Evolutionary conservation across 257 asterid species (phyloP).

Genomic region (Thymus quinquecostatus): DNA sequence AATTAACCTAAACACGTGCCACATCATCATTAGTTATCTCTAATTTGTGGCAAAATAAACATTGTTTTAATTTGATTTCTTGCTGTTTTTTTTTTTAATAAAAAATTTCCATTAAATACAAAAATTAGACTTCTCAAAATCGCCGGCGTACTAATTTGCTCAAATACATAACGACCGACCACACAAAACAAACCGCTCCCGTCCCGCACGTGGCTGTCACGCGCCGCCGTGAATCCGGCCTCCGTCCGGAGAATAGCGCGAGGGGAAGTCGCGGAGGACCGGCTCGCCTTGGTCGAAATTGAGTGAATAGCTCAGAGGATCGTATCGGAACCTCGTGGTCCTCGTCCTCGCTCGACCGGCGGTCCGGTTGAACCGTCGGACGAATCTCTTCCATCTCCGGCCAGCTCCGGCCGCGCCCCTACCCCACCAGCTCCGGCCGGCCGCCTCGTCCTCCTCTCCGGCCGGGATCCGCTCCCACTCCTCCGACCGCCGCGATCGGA

Average conservation of each 20-base stretch:
- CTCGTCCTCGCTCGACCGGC: constrained; percentile 34
- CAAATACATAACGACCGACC: too few species aligned
- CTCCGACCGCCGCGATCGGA: constrained; percentile 34
- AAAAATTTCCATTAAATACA: too few species aligned
- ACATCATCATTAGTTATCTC: too few species aligned
- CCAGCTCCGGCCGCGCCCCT: constrained; percentile 58
- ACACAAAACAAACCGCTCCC: background rate
- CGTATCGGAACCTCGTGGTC: constrained; percentile 56
- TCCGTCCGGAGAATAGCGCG: constrained; percentile 57
- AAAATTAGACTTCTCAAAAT: too few species aligned
- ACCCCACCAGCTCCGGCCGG: constrained; percentile 43
- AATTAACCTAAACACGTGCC: too few species aligned
- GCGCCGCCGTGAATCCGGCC: constrained; percentile 25
- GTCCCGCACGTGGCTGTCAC: constrained; percentile 12
- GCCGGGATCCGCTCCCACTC: constrained; percentile 66
- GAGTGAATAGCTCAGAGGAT: constrained; percentile 68
- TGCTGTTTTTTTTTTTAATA: too few species aligned
- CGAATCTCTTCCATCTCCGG: constrained; percentile 83
- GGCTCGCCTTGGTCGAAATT: constrained; percentile 74
- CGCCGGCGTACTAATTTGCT: too few species aligned
- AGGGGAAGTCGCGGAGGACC: constrained; percentile 52
- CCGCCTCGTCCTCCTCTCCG: constrained; percentile 38
- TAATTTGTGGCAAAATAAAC: too few species aligned
- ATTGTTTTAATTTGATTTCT: too few species aligned
- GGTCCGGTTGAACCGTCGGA: constrained; percentile 59